These are phyloP conservation scores for Cyclocybe cylindracea DNA, from an alignment of 768 basidiomycete species.

Conservation along the genomic window DNA sequence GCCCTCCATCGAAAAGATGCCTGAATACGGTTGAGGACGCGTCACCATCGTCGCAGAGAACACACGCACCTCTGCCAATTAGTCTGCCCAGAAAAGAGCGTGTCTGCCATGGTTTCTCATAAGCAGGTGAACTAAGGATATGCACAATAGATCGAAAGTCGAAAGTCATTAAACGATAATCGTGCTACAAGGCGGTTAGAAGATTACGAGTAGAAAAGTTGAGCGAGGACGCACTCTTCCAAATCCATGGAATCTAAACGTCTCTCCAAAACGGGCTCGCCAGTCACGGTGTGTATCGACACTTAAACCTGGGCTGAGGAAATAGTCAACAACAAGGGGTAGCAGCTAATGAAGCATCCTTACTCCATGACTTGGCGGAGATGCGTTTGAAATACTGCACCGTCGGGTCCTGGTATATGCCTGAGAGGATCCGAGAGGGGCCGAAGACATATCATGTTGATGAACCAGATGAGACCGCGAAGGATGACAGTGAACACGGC, in stretches of 20 bases:
- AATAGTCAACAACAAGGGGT: background rate
- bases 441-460: constrained; percentile 43
- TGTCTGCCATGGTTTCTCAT: constrained; percentile 62
- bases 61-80: constrained; percentile 45
- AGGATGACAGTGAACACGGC: constrained; percentile 32
- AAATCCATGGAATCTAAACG: constrained; percentile 56
- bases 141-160: constrained; percentile 50
- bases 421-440: constrained; percentile 50
- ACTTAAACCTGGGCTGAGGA: constrained; percentile 43
- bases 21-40: constrained; percentile 22
- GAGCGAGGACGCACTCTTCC: constrained; percentile 38
- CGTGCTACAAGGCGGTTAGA: constrained; percentile 35
- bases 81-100: constrained; percentile 45
- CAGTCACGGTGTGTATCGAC: constrained; percentile 42
- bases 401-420: constrained; percentile 49
- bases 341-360: constrained; percentile 16
- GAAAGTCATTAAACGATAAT: constrained; percentile 54
- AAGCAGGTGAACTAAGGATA: constrained; percentile 47
- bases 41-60: background rate
- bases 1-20: constrained; percentile 56
- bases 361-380: constrained; percentile 48
- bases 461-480: constrained; percentile 38
- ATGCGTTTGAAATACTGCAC: constrained; percentile 41
- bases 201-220: background rate
- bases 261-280: constrained; percentile 47